A percentile compares a stretch with the other conserved stretches of the same genome.
Conservation (phyloP, 2,329 filamentous ascomycete species). For the Penicillium sp. region DNA sequence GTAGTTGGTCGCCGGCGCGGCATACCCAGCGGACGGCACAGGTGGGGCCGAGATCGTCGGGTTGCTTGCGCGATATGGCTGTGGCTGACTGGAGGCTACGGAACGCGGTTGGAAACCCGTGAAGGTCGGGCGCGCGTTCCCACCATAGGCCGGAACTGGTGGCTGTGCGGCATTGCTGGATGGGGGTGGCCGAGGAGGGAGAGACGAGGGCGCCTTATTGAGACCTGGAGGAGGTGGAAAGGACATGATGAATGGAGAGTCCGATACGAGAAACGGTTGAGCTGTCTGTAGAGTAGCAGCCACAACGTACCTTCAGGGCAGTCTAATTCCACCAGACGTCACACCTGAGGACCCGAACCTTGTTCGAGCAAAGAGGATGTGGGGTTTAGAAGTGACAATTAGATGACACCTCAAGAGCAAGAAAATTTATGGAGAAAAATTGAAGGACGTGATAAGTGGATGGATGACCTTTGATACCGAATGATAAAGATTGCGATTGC, state of each 20-base stretch:
- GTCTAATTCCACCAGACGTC: conserved; percentile 35
- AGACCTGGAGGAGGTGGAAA: conserved; percentile 84
- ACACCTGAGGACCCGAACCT: conserved; percentile 26
- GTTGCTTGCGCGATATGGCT: conserved; percentile 41
- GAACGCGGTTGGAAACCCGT: conserved; percentile 62
- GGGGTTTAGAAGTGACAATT: background rate
- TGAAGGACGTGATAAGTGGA: background rate
- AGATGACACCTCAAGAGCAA: background rate
- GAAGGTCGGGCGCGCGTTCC: conserved; percentile 43
- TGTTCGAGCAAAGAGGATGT: background rate
- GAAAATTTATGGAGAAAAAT: background rate
- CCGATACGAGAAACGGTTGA: conserved; percentile 35
- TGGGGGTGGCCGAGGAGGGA: conserved; percentile 76
- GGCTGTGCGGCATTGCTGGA: conserved; percentile 37
- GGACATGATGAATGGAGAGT: conserved; percentile 66
- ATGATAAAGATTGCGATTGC: background rate
- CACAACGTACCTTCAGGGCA: conserved; percentile 47
- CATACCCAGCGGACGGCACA: conserved; percentile 34
- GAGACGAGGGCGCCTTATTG: conserved; percentile 57
- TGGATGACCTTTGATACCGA: background rate
- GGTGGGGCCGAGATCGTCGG: conserved; percentile 40
- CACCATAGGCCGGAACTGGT: conserved; percentile 46
- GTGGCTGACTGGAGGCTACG: conserved; percentile 50
- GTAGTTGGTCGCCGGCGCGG: conserved; percentile 43
- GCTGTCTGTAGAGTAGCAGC: conserved; percentile 31